These are phyloP conservation scores for Parachaetomium inaequale DNA, from an alignment of 495 filamentous ascomycete genomes.

Conservation along the genomic window DNA sequence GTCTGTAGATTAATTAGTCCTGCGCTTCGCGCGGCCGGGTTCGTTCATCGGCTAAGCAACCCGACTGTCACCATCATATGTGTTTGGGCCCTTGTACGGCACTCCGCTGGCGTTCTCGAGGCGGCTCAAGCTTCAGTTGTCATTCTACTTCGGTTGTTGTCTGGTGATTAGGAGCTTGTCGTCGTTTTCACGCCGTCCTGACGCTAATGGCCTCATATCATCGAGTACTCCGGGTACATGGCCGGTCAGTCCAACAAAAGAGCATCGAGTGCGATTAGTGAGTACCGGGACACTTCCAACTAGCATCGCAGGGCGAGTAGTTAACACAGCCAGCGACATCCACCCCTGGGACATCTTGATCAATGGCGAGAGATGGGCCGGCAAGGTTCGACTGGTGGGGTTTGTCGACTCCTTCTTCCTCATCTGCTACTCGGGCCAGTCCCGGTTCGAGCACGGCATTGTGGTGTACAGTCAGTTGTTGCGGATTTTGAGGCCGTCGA, in stretches of 20 bases:
- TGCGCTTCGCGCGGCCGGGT: neutral
- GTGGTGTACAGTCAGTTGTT: constrained; percentile 39
- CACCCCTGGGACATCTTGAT: constrained; percentile 44
- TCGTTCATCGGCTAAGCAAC: neutral
- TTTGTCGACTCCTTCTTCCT: constrained; percentile 44
- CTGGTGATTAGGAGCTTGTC: too few relatives aligned
- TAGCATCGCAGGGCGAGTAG: neutral
- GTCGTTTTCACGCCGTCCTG: neutral
- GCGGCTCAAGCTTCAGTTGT: neutral
- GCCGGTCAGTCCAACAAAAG: constrained; percentile 36
- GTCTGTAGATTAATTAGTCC: too few relatives aligned
- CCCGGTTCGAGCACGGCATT: constrained; percentile 40
- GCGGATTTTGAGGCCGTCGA: neutral
- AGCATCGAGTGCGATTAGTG: constrained; percentile 40
- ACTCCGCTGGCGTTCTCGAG: too few relatives aligned
- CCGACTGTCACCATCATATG: too few relatives aligned
- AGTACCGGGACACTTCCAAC: neutral
- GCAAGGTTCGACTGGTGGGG: constrained; percentile 40
- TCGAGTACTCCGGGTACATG: constrained; percentile 40
- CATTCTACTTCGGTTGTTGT: neutral
- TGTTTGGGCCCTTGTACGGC: too few relatives aligned
- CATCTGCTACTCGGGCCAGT: constrained; percentile 40
- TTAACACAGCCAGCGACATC: constrained; percentile 31
- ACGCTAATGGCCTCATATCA: constrained; percentile 42
- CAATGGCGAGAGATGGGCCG: constrained; percentile 39